A percentile compares a stretch with the other conserved stretches of the same genome.
Evolutionary conservation across 2,329 filamentous ascomycete species (phyloP).

Genomic region (Dothistroma pini): DNA sequence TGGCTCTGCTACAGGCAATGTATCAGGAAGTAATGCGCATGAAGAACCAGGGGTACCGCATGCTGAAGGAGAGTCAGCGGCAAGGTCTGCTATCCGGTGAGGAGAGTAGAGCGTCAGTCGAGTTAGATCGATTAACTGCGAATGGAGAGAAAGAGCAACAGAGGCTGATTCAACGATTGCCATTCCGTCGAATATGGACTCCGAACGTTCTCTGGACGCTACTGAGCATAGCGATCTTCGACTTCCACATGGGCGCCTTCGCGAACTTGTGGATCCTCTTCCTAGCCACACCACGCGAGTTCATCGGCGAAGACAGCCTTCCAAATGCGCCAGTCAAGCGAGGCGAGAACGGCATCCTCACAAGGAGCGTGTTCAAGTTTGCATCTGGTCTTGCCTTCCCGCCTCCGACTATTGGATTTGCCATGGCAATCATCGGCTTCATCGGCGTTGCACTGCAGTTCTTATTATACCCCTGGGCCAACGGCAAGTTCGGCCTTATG

Average conservation of each 20-base stretch:
- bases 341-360: conserved; percentile 30
- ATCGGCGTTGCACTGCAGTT: conserved; percentile 73
- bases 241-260: conserved; percentile 72
- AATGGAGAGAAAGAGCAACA: conserved; percentile 29
- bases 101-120: conserved; percentile 30
- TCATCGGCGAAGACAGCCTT: conserved; percentile 36
- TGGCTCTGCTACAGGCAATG: conserved; percentile 19
- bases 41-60: conserved; percentile 30
- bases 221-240: conserved; percentile 63
- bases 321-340: conserved; percentile 23
- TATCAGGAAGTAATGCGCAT: conserved; percentile 21
- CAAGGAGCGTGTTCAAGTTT: conserved; percentile 53
- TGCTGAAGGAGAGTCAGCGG: conserved; percentile 27
- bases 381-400: conserved; percentile 72
- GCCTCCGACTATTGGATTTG: conserved; percentile 67
- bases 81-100: conserved; percentile 32
- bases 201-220: conserved; percentile 56
- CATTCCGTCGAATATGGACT: conserved; percentile 52
- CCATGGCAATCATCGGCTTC: conserved; percentile 70
- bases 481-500: conserved; percentile 64
- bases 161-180: conserved; percentile 41
- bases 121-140: conserved; percentile 37
- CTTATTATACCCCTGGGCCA: conserved; percentile 66
- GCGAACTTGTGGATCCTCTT: conserved; percentile 74
- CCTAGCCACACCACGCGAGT: conserved; percentile 63